A percentile compares a stretch with the other conserved stretches of the same genome.
These are phyloP conservation scores for Millerago galiae DNA, from an alignment of 805 yeast genomes.

Conservation along the genomic window DNA sequence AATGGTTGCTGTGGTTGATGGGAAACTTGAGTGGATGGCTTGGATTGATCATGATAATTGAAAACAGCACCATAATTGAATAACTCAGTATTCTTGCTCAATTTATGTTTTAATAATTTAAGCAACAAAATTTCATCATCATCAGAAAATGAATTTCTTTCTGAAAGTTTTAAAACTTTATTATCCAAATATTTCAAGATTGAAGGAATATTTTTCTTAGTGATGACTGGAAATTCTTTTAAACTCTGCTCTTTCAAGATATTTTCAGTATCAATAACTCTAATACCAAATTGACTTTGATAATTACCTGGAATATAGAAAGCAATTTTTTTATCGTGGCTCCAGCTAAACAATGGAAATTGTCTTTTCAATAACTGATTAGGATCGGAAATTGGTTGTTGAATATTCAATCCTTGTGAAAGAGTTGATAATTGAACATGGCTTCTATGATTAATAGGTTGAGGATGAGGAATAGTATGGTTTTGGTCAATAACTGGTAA, in stretches of 20 bases:
- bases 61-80: constrained; percentile 20
- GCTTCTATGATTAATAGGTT: background rate
- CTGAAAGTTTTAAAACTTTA: constrained; percentile 7
- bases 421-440: too few relatives aligned
- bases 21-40: constrained; percentile 1
- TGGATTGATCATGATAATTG: constrained; percentile 12
- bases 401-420: background rate
- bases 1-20: constrained; percentile 20
- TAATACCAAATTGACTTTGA: constrained; percentile 26
- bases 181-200: constrained; percentile 23
- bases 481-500: constrained; percentile 1
- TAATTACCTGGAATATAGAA: constrained; percentile 33
- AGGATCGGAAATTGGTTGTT: constrained; percentile 35
- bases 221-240: constrained; percentile 30
- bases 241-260: constrained; percentile 28
- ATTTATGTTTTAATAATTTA: constrained; percentile 20
- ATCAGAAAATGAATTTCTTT: constrained; percentile 39
- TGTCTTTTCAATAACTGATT: constrained; percentile 52
- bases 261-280: constrained; percentile 29
- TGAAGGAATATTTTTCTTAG: constrained; percentile 23
- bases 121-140: constrained; percentile 68
- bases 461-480: background rate
- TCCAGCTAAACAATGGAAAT: constrained; percentile 74
- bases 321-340: constrained; percentile 38
- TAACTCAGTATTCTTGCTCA: constrained; percentile 8